Evolutionary conservation across 2,329 filamentous ascomycete species (phyloP), one percentile per base, ranked within the genome.

Genomic region (Graphilbum sp.): DNA sequence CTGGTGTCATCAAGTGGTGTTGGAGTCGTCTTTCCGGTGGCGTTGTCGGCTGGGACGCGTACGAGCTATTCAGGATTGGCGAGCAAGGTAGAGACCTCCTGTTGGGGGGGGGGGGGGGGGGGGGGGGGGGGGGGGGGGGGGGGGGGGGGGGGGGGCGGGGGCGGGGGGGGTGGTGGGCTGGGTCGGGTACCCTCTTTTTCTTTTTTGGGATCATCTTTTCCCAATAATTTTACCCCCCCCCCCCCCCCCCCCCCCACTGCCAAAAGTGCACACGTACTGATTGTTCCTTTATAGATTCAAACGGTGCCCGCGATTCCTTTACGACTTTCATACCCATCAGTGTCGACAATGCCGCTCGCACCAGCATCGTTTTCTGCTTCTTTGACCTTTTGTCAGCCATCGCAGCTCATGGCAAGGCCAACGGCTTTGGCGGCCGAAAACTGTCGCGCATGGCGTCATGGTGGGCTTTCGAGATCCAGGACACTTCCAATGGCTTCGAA

Each of bases 1-100:
- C 86, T 46, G 90, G 87, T 50, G 86, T 95, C 32, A 68, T 90
- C 46, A 98, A 96, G 64, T 98, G 90, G 90, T 96, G 88, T 58
- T 98, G 90, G 90, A 87, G 84, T 55, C 75, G 90, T 60, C 65
- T 98, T 36, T 75, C 80, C 32, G 85, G 86, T 42, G 90, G 90
- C 51, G 77, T 98, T 13, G 87, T 98, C 27, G 86, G 85, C 41
- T 96, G 90, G 90, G 86, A 95, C 52, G 85, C 85, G 32, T 98
- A 98, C 54, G 87, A 96, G 55, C 70, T 93, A 18, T 98, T 98
- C 67, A 86, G 82, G 52, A 79, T 92, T 47, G 90, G 90, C 54
- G 90, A 98, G 62, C 74, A 80, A 65, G 86, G 86, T 92, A 38
- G 8, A 29, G 23, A 13, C 11, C 8, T 13, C 11, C 15, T 9